Percentiles rank a stretch among this genome's conserved stretches.
These are phyloP conservation scores for Gymnopilus dilepis DNA, from an alignment of 768 basidiomycete genomes.

Conservation along the genomic window DNA sequence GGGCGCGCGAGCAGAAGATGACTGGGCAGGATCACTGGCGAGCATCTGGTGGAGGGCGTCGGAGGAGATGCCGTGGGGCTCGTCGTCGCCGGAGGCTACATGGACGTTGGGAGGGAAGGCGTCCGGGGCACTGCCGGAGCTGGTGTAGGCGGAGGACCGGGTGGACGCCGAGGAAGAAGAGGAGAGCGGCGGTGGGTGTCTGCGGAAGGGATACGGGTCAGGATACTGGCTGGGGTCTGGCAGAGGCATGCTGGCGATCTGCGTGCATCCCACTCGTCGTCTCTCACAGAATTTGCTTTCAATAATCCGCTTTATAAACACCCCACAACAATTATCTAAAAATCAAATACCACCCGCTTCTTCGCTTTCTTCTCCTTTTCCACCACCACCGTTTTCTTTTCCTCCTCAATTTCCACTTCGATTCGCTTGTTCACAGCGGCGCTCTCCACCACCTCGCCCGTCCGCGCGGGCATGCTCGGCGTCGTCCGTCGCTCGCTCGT, in stretches of 20 bases:
- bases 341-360: constrained; percentile 25
- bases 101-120: constrained; percentile 64
- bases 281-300: background rate
- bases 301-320: constrained; percentile 17
- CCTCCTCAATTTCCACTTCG: constrained; percentile 23
- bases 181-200: constrained; percentile 45
- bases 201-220: constrained; percentile 70
- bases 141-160: constrained; percentile 80
- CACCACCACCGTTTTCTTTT: constrained; percentile 6
- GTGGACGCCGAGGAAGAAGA: constrained; percentile 73
- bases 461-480: constrained; percentile 34
- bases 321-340: constrained; percentile 25
- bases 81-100: constrained; percentile 68
- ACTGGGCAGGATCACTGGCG: constrained; percentile 52
- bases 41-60: constrained; percentile 70
- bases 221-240: constrained; percentile 74
- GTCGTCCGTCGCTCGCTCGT: constrained; percentile 73
- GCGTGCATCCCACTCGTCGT: background rate
- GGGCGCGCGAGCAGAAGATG: constrained; percentile 47
- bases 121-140: constrained; percentile 64
- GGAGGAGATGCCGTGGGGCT: constrained; percentile 63
- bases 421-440: constrained; percentile 22
- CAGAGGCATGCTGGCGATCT: constrained; percentile 30
- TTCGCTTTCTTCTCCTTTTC: constrained; percentile 12
- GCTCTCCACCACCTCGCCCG: constrained; percentile 25